Percentiles rank a stretch among this genome's conserved stretches.
phyloP scores from a whole-genome alignment of 108 stramenopile species.

The Stephanodiscus triporus region DNA sequence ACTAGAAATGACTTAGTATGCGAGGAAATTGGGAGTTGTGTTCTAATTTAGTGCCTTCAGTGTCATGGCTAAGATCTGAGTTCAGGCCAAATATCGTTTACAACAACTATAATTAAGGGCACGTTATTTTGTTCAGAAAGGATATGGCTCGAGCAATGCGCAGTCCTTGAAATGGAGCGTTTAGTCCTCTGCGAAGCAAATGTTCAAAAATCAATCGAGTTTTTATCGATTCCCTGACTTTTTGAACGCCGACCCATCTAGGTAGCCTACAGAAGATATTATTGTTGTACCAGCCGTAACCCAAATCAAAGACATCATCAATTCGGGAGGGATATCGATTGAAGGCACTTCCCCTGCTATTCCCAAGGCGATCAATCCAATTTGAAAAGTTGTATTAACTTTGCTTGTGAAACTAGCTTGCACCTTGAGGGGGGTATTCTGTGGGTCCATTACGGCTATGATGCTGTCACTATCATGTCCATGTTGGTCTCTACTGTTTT shows the following conservation, averaged over 20 bases:
- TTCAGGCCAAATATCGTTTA: neutral
- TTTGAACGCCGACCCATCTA: slow-evolving; percentile 41
- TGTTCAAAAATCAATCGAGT: neutral
- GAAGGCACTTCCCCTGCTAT: slow-evolving; percentile 47
- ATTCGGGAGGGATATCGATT: slow-evolving; percentile 29
- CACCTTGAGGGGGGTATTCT: slow-evolving; percentile 66
- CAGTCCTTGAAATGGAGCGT: neutral
- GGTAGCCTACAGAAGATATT: slow-evolving; percentile 37
- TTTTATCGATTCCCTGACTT: slow-evolving; percentile 30
- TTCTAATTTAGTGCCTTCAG: neutral
- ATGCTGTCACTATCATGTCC: slow-evolving; percentile 16
- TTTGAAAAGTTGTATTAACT: slow-evolving; percentile 81
- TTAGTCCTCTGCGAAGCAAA: too few species aligned
- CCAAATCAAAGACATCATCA: slow-evolving; percentile 44
- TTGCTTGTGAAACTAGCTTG: slow-evolving; percentile 73
- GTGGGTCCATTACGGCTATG: slow-evolving; percentile 57
- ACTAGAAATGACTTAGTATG: too few species aligned
- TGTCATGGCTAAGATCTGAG: neutral
- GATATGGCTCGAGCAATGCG: neutral
- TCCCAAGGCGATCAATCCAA: slow-evolving; percentile 56
- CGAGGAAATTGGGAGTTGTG: neutral
- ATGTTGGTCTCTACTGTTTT: slow-evolving; percentile 8
- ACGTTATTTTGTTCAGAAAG: neutral
- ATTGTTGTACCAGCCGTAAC: slow-evolving; percentile 52
- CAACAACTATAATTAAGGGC: neutral